These are phyloP conservation scores for Beauveria asiatica DNA, from an alignment of 2,329 filamentous ascomycete species.

Conservation along the genomic window DNA sequence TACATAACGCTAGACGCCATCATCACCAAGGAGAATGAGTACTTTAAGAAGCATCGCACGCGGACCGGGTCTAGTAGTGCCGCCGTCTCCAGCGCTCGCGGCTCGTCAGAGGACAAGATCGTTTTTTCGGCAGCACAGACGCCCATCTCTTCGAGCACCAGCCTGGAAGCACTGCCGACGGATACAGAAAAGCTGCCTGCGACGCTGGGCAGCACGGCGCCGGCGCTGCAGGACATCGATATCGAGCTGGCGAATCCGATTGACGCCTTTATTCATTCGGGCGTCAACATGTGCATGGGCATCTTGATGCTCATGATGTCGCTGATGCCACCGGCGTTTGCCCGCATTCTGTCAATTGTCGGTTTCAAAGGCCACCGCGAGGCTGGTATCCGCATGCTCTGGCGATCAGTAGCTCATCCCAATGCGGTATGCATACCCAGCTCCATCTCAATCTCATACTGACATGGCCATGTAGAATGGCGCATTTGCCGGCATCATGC, in stretches of 20 bases:
- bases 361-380: conserved; percentile 87
- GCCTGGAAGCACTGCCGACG: conserved; percentile 26
- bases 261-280: conserved; percentile 84
- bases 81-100: not conserved
- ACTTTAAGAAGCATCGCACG: conserved; percentile 27
- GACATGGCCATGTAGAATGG: conserved; percentile 48
- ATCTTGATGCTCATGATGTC: conserved; percentile 80
- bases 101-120: not conserved
- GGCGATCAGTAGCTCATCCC: conserved; percentile 76
- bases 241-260: conserved; percentile 47
- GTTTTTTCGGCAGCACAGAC: conserved; percentile 25
- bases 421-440: conserved; percentile 47
- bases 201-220: not conserved
- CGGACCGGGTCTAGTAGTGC: conserved; percentile 16
- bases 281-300: conserved; percentile 83
- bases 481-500: conserved; percentile 73
- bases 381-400: conserved; percentile 75
- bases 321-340: conserved; percentile 85
- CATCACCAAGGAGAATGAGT: conserved; percentile 56
- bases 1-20: conserved; percentile 76
- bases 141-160: not conserved
- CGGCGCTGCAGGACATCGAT: conserved; percentile 9
- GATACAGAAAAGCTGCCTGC: conserved; percentile 32
- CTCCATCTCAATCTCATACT: not conserved
- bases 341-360: conserved; percentile 75